phyloP scores from a whole-genome alignment of 768 basidiomycete genomes.

The Suillus subalutaceus region DNA sequence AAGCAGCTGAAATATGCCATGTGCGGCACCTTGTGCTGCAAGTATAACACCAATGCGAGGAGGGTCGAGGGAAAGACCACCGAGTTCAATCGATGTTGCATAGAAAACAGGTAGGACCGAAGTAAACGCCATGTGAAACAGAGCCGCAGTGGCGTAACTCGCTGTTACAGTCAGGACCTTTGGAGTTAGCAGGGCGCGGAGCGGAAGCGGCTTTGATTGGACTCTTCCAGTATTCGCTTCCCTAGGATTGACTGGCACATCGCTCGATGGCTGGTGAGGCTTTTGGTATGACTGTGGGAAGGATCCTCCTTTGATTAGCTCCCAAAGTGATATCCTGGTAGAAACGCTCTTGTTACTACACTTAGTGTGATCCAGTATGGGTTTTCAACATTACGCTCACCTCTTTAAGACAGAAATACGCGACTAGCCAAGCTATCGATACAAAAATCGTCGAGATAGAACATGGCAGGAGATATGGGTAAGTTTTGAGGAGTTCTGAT shows the following conservation, averaged over 20 bases:
- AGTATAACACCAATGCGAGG: conserved; percentile 33
- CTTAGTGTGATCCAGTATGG: neutral
- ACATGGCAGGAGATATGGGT: conserved; percentile 78
- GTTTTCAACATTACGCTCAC: neutral
- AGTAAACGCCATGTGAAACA: conserved; percentile 65
- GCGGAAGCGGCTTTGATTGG: conserved; percentile 37
- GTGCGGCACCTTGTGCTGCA: conserved; percentile 24
- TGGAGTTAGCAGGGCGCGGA: conserved; percentile 52
- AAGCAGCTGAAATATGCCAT: conserved; percentile 56
- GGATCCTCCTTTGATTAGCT: neutral
- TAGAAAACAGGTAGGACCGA: conserved; percentile 42
- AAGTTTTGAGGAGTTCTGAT: conserved; percentile 57
- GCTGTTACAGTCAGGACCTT: conserved; percentile 58
- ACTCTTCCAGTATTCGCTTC: neutral
- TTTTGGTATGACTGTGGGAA: too few relatives aligned
- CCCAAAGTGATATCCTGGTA: neutral
- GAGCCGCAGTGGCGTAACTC: conserved; percentile 62
- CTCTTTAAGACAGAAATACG: neutral
- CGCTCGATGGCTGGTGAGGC: neutral
- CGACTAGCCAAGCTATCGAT: neutral
- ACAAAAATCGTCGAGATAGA: conserved; percentile 46
- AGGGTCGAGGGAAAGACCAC: conserved; percentile 30
- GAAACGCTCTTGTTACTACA: neutral
- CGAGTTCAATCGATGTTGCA: conserved; percentile 32
- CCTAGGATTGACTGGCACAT: neutral